Evolutionary conservation across 371 early-diverging fungal genomes (phyloP), one percentile per base, ranked within the genome.

Genomic region (Capniomyces stellatus): DNA sequence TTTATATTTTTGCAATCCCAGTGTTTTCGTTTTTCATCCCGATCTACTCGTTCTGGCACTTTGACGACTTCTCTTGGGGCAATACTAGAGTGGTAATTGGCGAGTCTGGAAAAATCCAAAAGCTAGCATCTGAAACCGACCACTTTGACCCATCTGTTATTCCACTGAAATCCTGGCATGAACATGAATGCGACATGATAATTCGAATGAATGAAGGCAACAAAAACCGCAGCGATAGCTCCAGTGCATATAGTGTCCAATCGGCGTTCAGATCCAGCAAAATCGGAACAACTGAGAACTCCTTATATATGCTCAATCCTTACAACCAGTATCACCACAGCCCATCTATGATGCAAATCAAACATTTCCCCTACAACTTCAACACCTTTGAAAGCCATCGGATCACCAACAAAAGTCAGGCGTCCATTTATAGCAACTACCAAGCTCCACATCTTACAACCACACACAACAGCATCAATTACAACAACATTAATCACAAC

Each of bases 11-110:
- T 13, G 86, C 89, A 6, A 79, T 85, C 29, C 88, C 89, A 1
- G 69, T 89, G 23, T 88, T 84, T 54, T 77, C 83, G 15, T 85
- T 83, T 61, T 76, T 83, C 55, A 62, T 86, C 47, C 87, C 82
- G 2, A 57, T 89, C 39, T 89, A 87, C 57, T 76, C 87, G 28
- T 91, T 87, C 84, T 92, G 90, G 91, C 89, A 92, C 69, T 88
- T 93, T 73, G 92, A 95, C 60, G 93, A 92, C 59, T 92, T 93
- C 64, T 87, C 89, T 0, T 94, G 97, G 94, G 97, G 97, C 62
- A 89, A 92, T 66, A 96, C 97, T 8, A 84, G 97, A 44, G 83
- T 83, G 31, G 82, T 89, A 0, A 79, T 79, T 21, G 87, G 89
- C 30, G 79, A 87, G 6, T 35, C 35, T 59, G 92, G 92, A 29